Evolutionary conservation across 805 yeast genomes (phyloP), one percentile per base, ranked within the genome.

Genomic region (Babjeviella inositovora): DNA sequence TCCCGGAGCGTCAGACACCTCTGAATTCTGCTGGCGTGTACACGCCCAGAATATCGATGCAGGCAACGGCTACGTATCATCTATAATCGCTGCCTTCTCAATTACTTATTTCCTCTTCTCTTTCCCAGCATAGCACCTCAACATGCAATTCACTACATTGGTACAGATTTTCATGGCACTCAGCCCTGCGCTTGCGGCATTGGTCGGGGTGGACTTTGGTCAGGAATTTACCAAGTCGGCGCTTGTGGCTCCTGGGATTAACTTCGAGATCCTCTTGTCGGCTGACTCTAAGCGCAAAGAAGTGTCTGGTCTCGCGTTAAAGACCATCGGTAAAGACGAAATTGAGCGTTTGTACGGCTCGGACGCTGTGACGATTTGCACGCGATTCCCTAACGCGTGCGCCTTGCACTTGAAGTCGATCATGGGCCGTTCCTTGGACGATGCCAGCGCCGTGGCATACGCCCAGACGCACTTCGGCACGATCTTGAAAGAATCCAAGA

Each of bases 201-300:
- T 90, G 7, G 52, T 90, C 23, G 97, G 95, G 12, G 56, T 90
- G 18, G 98, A 90, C 43, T 72, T 62, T 39, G 98, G 98, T 25
- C 75, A 79, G 26, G 87, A 84, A 38, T 77, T 58, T 53, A 67
- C 84, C 13, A 90, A 90, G 43, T 82, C 93, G 2, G 80, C 74
- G 23, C 55, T 90, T 21, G 77, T 90, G 19, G 94, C 95, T 1
- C 96, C 96, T 1, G 81, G 84, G 8, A 70, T 82, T 11, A 76
- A 84, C 9, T 72, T 85, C 41, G 97, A 90, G 39, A 63, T 90
- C 19, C 74, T 90, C 8, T 53, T 90, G 30, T 81, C 96, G 4
- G 74, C 81, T 13, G 97, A 90, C 38, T 75, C 94, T 3, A 81
- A 84, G 47, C 62, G 98, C 28, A 90, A 90, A 43, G 97, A 87